Base-by-base conservation (phyloP, 257 asterid species). In the Ophiorrhiza pumila region DNA sequence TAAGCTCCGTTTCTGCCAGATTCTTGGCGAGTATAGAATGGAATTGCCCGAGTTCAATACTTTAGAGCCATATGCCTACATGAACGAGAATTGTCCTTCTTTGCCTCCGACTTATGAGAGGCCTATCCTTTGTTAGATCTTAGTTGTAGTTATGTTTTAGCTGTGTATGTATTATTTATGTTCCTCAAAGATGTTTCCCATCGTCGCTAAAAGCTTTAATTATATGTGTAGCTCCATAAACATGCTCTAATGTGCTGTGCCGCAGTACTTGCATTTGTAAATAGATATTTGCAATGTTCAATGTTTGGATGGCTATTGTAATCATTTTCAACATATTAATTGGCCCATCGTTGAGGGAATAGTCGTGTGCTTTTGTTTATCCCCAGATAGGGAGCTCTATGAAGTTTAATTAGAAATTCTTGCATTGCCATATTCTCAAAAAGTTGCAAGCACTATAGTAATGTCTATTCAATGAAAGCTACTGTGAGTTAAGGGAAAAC, bases 11-110 rank as follows among this genome's bases (percentile, higher is more conserved):
- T 95, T 92, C 84, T 95, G 97, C 90, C 98, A 95, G 87, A 92
- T 95, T 56, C 87, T 95, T 68, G 98, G 99, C 0, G 93, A 90
- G 86, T 90, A 89, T 39, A 84, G 73, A 72, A 95, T 95, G 98
- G 99, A 95, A 76, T 79, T 95, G 74, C 99, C 99, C 9, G 41
- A 56, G 53, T 92, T 89, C 83, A 95, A 95, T 84, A 87, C 90
- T 50, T 66, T 92, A 64, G 98, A 90, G 79, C 88, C 97, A 1
- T 92, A 95, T 74, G 84, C 94, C 23, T 87, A 87, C 79, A 93
- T 93, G 98, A 93, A 91, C 35, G 97, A 93, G 83, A 83, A 92
- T 42, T 93, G 97, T 79, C 98, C 97, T 35, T 89, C 98, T 71
- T 68, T 93, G 59, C 97, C 98, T 76, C 93, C 98, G 23, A 85